Conservation (phyloP, 1,284 basidiomycete species). For the Amylostereum areolatum region DNA sequence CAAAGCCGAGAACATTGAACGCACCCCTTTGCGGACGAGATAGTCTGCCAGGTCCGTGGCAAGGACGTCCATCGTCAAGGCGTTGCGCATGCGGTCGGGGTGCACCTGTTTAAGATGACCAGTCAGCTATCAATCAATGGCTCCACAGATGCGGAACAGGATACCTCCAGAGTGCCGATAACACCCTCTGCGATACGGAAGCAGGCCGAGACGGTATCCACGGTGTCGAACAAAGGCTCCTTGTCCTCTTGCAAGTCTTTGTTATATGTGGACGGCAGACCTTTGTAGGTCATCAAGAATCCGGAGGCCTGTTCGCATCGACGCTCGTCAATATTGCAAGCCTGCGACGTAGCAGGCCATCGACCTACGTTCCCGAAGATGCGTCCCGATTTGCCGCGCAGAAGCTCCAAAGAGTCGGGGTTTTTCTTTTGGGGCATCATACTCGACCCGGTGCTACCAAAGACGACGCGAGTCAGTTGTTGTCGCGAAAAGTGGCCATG, state of each 20-base stretch:
- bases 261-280: constrained; percentile 97
- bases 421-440: constrained; percentile 99
- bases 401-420: constrained; percentile 91
- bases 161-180: constrained; percentile 80
- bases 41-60: constrained; percentile 98
- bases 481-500: neutral
- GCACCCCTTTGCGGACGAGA: constrained; percentile 93
- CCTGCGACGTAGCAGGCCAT: neutral
- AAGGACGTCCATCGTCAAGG: constrained; percentile 94
- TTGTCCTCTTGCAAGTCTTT: constrained; percentile 99
- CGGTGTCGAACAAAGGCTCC: constrained; percentile 93
- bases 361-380: constrained; percentile 83
- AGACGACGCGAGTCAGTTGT: neutral
- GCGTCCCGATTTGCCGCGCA: constrained; percentile 93
- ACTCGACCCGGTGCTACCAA: constrained; percentile 85
- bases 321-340: constrained; percentile 3
- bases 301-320: constrained; percentile 75
- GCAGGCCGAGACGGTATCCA: constrained; percentile 87
- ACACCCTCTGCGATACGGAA: constrained; percentile 94
- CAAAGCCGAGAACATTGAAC: constrained; percentile 22
- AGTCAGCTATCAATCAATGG: neutral
- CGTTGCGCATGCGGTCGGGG: constrained; percentile 82
- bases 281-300: constrained; percentile 97
- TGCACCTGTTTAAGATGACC: constrained; percentile 56
- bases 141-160: constrained; percentile 13